These are phyloP conservation scores for Fusarium pseudocircinatum DNA, from an alignment of 2,329 filamentous ascomycete genomes.

Conservation along the genomic window DNA sequence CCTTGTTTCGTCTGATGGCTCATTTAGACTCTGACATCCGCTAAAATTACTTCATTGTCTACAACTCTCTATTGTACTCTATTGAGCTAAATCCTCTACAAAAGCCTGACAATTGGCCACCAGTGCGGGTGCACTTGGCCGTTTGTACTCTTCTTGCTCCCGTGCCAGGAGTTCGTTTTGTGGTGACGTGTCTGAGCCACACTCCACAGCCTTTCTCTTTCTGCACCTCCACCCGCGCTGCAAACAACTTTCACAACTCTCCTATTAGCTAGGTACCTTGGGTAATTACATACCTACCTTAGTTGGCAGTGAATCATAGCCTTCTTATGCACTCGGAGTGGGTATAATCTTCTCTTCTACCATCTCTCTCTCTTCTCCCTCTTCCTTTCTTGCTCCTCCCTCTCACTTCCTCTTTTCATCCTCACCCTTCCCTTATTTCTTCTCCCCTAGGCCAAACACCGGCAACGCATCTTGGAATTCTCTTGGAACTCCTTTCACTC, in stretches of 20 bases:
- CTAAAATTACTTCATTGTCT: not conserved
- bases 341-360: not conserved
- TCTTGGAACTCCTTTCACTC: not conserved
- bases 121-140: not conserved
- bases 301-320: slow-evolving; percentile 4
- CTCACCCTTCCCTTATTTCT: not conserved
- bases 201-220: not conserved
- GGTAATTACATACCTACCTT: too few relatives aligned
- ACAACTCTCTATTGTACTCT: not conserved
- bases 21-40: not conserved
- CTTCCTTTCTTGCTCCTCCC: not conserved
- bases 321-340: not conserved
- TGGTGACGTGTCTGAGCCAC: not conserved
- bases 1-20: not conserved
- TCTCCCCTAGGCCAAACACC: not conserved
- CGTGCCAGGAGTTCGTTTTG: not conserved
- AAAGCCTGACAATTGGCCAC: not conserved
- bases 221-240: not conserved
- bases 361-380: not conserved
- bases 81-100: not conserved
- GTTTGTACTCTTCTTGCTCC: not conserved
- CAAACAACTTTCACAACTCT: not conserved
- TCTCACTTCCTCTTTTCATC: not conserved
- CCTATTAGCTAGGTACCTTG: not conserved
- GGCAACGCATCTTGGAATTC: not conserved